Base-by-base conservation (phyloP, 1,284 basidiomycete genomes). In the Boletus semigastroideus region DNA sequence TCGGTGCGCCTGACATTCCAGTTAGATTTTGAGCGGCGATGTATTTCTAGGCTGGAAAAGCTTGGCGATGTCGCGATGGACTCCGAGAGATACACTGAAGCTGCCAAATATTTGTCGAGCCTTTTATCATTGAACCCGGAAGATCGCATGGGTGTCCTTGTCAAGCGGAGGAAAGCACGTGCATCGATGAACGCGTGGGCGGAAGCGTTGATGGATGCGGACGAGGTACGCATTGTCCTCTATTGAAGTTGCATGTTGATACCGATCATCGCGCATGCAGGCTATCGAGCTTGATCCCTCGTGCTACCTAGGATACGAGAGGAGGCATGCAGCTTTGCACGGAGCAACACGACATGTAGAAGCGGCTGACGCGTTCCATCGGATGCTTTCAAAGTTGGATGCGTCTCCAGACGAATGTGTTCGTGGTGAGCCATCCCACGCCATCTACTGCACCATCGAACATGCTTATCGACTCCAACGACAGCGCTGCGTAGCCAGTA, bases 121-220 rank as follows among this genome's bases (percentile, higher is more conserved):
- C 30, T 37, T 5, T 2, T 54, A n/a, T 6, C 4, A 5, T 42
- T 53, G n/a, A 11, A 49, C 2, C 31, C 52, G 2, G 7, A n/a
- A 13, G 8, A 28, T 28, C 44, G 4, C 19, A 28, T 1, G 4
- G 31, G 19, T 16, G 5, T 49, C 8, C 27, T 54, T 17, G 17
- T 14, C 6, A 54, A 54, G 13, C 42, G 42, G 20, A 52, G 51
- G 25, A 54, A 30, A 36, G 51, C 25, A 17, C 30, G 37, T 19
- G 43, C 36, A 12, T 0, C 13, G 30, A 16, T 30, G 31, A 10
- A n/a, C 11, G 48, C 5, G n/a, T 53, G 51, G 51, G 11, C 40
- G 2, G 52, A 48, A 4, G 45, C 51, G 5, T 9, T 53, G 13
- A 16, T 36, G 4, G 49, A 54, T 19, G 51, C 42, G 4, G 27